Evolutionary conservation across 2,329 filamentous ascomycete species (phyloP), one percentile per base, ranked within the genome.

Genomic region (Phaeosphaeriaceae sp.): DNA sequence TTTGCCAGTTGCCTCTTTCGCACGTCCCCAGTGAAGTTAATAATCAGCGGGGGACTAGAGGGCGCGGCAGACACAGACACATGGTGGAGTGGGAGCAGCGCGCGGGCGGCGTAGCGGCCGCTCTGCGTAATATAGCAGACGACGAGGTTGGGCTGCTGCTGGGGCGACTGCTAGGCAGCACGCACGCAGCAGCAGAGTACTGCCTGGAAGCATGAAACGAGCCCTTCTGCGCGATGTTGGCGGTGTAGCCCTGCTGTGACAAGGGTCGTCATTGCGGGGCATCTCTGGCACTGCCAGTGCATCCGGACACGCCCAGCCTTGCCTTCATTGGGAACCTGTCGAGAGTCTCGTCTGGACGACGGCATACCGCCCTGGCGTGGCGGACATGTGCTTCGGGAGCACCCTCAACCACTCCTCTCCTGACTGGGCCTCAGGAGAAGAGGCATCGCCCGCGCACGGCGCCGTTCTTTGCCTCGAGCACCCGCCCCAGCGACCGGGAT

Each of bases 21-120:
- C 55, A 60, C 59, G 61, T 60, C 56, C 59, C 56, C 58, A 60
- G 60, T 54, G 56, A 51, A 36, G 60, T 69, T 63, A 69, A 66
- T 65, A 67, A 70, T 69, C 68, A 70, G 62, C 63, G 51, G 36
- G 24, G 46, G 56, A 52, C 57, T 44, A 31, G 6, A 6, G 46
- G 57, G 53, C 61, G 59, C 57, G 51, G 56, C 61, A 54, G 50
- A 52, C 48, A 51, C 56, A 62, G 31, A 36, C 31, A 36, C 31
- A 36, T 36, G 31, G 13, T 67, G 64, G 60, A 56, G 50, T 56
- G 50, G 22, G 51, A 49, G 51, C 56, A 52, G 54, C 31, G 31
- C 31, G 52, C 40, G 51, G 51, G 50, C 60, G 58, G 51, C 55
- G 59, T 54, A 47, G 51, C 55, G 50, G 57, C 53, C 53, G 51